These are phyloP conservation scores for Nothophaeocryptopus gaeumannii DNA, from an alignment of 2,329 filamentous ascomycete genomes.

Conservation along the genomic window DNA sequence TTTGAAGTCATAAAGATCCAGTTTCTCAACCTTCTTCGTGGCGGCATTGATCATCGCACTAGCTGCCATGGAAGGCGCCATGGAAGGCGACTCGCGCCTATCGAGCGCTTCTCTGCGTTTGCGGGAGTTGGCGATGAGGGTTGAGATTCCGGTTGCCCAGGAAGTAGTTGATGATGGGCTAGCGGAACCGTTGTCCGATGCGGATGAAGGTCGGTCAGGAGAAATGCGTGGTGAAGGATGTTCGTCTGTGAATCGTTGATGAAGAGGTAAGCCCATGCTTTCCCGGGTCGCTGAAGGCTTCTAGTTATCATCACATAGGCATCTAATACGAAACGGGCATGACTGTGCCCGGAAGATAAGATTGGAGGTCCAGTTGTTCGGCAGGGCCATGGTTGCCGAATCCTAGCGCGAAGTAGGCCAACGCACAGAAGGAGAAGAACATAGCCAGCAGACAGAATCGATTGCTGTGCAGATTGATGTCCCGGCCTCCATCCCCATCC, in stretches of 20 bases:
- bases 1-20: constrained; percentile 36
- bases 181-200: too few species aligned
- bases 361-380: too few species aligned
- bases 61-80: neutral
- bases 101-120: constrained; percentile 14
- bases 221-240: constrained; percentile 3
- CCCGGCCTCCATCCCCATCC: too few species aligned
- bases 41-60: constrained; percentile 19
- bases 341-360: too few species aligned
- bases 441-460: too few species aligned
- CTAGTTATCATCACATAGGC: constrained; percentile 27
- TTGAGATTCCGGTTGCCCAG: constrained; percentile 5
- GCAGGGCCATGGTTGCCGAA: too few species aligned
- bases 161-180: constrained; percentile 2
- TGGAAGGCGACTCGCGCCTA: constrained; percentile 7
- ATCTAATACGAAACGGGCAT: too few species aligned
- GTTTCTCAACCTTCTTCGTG: constrained; percentile 27
- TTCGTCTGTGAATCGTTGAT: constrained; percentile 8
- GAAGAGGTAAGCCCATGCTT: constrained; percentile 14
- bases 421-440: too few species aligned
- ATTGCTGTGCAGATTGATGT: too few species aligned
- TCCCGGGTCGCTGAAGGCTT: constrained; percentile 4
- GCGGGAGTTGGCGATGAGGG: constrained; percentile 14
- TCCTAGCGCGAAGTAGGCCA: too few species aligned
- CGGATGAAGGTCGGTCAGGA: constrained; percentile 3